Evolutionary conservation across 2,329 filamentous ascomycete genomes (phyloP), one percentile per base, ranked within the genome.

Genomic region (Shiraia sp.): DNA sequence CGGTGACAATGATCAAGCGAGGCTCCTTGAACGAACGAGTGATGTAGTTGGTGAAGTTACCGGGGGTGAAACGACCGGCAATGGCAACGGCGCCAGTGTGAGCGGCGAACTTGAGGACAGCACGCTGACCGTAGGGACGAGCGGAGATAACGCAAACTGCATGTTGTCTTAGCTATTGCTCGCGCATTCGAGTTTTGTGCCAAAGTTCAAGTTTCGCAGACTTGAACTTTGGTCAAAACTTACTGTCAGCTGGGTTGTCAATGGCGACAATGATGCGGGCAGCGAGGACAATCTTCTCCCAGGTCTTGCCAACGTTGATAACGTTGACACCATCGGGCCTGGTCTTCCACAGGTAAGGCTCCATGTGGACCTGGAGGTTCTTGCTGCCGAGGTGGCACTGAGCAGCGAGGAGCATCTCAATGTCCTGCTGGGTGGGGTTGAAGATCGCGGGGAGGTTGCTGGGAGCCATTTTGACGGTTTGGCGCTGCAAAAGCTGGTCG

Each of bases 1-100:
- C 93, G 79, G 93, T 99, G 72, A 99, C 93, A 75, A 99, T 86
- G 79, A 99, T 97, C 73, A 99, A 84, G 77, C 95, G 95, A 73
- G 93, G 93, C 83, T 99, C 93, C 87, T 96, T 96, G 90, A 99
- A 99, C 60, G 93, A 97, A 72, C 93, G 92, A 78, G 95, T 99
- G 87, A 99, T 99, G 88, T 99, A 99, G 86, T 99, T 99, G 84
- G 93, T 99, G 87, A 99, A 99, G 79, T 92, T 96, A 88, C 93
- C 93, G 75, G 93, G 93, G 73, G 93, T 99, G 88, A 99, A 99
- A 76, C 93, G 93, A 81, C 93, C 93, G 71, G 93, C 95, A 72
- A 99, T 99, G 76, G 93, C 88, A 71, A 90, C 88, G 71, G 95
- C 91, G 75, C 93, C 93, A 63, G 93, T 99, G 87, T 99, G 93